phyloP scores from a whole-genome alignment of 1,139 yeast species.

The Magnusiomyces suaveolens region DNA sequence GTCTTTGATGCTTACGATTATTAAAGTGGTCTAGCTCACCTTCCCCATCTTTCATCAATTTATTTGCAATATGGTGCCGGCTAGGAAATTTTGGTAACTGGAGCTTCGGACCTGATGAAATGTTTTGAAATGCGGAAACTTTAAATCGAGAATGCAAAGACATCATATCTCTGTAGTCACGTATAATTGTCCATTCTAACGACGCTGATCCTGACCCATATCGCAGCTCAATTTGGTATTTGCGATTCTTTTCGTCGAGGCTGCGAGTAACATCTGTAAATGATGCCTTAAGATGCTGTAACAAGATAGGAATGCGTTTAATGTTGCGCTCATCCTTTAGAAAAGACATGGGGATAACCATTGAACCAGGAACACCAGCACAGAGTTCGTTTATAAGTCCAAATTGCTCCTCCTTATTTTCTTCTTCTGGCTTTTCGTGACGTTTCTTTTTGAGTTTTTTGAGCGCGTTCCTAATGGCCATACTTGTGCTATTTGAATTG shows the following conservation, averaged over 20 bases:
- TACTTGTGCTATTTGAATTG: constrained; percentile 5
- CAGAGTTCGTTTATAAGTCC: constrained; percentile 53
- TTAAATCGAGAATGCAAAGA: constrained; percentile 60
- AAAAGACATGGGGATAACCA: constrained; percentile 66
- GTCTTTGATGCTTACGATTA: background rate
- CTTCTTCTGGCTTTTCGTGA: constrained; percentile 22
- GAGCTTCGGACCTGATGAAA: constrained; percentile 14
- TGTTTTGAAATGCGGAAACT: constrained; percentile 40
- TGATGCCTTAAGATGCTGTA: constrained; percentile 60
- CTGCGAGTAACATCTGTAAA: constrained; percentile 45
- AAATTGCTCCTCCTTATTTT: constrained; percentile 44
- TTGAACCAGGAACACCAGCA: constrained; percentile 72
- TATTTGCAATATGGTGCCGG: constrained; percentile 14
- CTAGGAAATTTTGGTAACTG: constrained; percentile 30
- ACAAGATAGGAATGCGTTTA: constrained; percentile 69
- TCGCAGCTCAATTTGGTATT: constrained; percentile 61
- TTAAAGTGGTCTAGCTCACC: background rate
- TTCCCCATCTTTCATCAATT: background rate
- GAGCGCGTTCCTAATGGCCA: constrained; percentile 22
- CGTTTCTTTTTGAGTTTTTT: constrained; percentile 23
- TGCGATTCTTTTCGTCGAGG: constrained; percentile 40
- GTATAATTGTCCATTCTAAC: constrained; percentile 70
- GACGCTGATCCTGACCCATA: constrained; percentile 82
- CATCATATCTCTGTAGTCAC: constrained; percentile 61
- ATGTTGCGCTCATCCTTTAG: constrained; percentile 69